Evolutionary conservation across 148 eudicot genomes (phyloP).

Genomic region (Rhododendron molle): DNA sequence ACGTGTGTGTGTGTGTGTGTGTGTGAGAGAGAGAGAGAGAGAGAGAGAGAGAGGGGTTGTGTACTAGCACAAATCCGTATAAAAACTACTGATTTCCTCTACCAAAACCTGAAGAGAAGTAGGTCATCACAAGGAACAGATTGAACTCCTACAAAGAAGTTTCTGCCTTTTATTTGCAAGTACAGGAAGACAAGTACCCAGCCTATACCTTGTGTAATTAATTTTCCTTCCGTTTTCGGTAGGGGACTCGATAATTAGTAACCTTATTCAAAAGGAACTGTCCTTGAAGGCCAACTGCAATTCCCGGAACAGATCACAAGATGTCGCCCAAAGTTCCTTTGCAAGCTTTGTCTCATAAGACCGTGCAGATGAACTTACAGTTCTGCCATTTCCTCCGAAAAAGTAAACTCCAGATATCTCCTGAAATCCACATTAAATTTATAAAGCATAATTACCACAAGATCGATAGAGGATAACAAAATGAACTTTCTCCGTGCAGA

Average conservation of each 20-base stretch:
- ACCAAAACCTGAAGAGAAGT: neutral
- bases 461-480: neutral
- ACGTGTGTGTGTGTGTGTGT: too few relatives aligned
- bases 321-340: conserved; percentile 56
- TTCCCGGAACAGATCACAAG: conserved; percentile 47
- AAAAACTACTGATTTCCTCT: neutral
- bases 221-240: neutral
- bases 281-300: conserved; percentile 27
- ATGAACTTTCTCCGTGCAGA: neutral
- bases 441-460: neutral
- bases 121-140: neutral
- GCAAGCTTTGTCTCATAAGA: conserved; percentile 55
- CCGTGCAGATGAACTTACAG: conserved; percentile 47
- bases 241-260: neutral
- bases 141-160: neutral
- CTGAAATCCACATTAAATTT: conserved; percentile 29
- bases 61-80: neutral
- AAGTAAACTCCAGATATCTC: conserved; percentile 71
- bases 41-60: neutral
- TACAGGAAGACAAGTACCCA: neutral
- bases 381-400: conserved; percentile 75
- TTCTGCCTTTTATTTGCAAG: too few relatives aligned
- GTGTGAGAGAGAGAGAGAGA: too few relatives aligned
- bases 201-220: neutral
- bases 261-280: conserved; percentile 1